phyloP scores from a whole-genome alignment of 371 early-diverging fungal genomes.

The Cokeromyces recurvatus region DNA sequence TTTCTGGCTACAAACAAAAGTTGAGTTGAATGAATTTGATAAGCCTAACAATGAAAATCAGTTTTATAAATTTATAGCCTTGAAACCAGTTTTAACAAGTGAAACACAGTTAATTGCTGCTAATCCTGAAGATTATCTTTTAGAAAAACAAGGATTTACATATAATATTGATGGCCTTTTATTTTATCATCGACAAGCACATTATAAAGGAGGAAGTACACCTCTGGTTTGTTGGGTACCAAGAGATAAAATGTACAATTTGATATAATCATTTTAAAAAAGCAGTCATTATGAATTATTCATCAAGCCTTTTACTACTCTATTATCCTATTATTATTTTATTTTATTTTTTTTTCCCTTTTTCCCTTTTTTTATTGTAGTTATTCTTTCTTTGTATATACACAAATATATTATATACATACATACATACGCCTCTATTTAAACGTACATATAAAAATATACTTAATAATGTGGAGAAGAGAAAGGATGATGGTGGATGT shows the following conservation, averaged over 20 bases:
- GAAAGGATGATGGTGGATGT: slow-evolving; percentile 23
- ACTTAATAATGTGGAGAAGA: slow-evolving; percentile 23
- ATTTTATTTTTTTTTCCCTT: too few species aligned
- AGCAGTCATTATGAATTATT: too few species aligned
- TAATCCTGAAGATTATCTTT: slow-evolving; percentile 23
- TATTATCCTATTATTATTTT: too few species aligned
- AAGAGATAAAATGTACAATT: slow-evolving; percentile 9
- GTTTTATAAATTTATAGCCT: slow-evolving; percentile 31
- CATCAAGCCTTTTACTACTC: too few species aligned
- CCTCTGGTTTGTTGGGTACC: slow-evolving; percentile 61
- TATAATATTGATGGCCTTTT: slow-evolving; percentile 51
- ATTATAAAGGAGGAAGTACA: slow-evolving; percentile 51
- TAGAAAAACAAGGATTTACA: slow-evolving; percentile 17
- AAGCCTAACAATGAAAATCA: slow-evolving; percentile 22
- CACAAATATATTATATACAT: too few species aligned
- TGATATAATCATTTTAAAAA: too few species aligned
- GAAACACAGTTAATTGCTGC: slow-evolving; percentile 9
- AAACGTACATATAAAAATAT: too few species aligned
- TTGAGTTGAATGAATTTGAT: slow-evolving; percentile 44
- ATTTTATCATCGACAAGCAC: slow-evolving; percentile 53
- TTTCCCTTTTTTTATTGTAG: too few species aligned
- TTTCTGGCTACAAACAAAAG: slow-evolving; percentile 57
- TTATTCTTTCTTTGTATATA: too few species aligned
- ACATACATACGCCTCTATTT: too few species aligned
- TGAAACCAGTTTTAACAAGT: slow-evolving; percentile 24